A percentile compares a stretch with the other conserved stretches of the same genome.
phyloP scores from a whole-genome alignment of 345 rosid genomes.

The Zanthoxylum bungeanum region DNA sequence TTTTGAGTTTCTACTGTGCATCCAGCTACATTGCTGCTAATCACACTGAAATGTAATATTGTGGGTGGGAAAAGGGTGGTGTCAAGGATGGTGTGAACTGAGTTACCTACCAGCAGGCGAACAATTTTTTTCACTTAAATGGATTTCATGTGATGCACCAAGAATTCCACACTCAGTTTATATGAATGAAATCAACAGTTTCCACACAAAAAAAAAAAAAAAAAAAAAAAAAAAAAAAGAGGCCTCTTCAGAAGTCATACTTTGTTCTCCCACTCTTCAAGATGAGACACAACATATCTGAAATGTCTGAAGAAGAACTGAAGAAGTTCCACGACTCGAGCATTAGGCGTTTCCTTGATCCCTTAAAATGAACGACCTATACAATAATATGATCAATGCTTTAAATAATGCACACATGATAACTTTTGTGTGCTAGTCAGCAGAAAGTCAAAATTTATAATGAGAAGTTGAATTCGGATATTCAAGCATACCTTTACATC shows the following conservation, averaged over 20 bases:
- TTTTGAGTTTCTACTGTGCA: not conserved
- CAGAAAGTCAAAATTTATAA: not conserved
- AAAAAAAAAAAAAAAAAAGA: not conserved
- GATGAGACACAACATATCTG: constrained; percentile 82
- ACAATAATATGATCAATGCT: not conserved
- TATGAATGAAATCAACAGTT: not conserved
- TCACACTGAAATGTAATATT: not conserved
- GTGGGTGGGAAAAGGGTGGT: not conserved
- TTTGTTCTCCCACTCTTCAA: constrained; percentile 86
- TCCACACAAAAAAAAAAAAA: not conserved
- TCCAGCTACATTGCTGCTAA: not conserved
- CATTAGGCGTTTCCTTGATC: constrained; percentile 95
- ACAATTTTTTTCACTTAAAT: not conserved
- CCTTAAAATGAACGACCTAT: constrained; percentile 91
- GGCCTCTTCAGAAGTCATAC: constrained; percentile 61
- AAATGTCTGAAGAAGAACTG: constrained; percentile 45
- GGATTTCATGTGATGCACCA: not conserved
- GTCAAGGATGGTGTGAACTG: not conserved
- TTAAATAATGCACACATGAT: not conserved
- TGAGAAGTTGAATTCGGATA: not conserved
- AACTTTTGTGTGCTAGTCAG: not conserved
- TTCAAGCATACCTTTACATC: constrained; percentile 71
- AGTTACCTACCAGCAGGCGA: not conserved
- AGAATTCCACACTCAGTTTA: not conserved
- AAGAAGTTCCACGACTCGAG: constrained; percentile 91